phyloP scores from a whole-genome alignment of 495 filamentous ascomycete genomes.

The Penicillium mononematosum region DNA sequence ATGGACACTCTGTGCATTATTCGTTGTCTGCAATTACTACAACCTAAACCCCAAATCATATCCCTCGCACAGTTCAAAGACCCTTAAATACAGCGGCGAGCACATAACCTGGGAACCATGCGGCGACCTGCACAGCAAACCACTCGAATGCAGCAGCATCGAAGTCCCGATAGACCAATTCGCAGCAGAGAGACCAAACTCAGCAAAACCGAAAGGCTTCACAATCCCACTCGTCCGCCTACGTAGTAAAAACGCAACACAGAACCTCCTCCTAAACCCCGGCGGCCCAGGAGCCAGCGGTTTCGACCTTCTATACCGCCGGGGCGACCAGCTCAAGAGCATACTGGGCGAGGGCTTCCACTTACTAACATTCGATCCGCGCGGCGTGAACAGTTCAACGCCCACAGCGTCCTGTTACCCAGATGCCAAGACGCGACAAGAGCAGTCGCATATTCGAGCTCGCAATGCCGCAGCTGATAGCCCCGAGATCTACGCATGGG shows the following conservation, averaged over 20 bases:
- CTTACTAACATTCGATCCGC: constrained; percentile 46
- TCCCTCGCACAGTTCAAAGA: background rate
- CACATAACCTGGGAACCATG: constrained; percentile 39
- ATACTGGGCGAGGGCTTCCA: constrained; percentile 46
- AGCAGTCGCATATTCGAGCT: constrained; percentile 25
- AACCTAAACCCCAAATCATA: background rate
- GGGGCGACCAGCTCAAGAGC: constrained; percentile 30
- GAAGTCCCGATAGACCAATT: constrained; percentile 48
- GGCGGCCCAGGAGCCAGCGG: constrained; percentile 47
- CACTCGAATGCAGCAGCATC: constrained; percentile 28
- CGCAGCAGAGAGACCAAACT: constrained; percentile 12
- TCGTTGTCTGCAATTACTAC: background rate
- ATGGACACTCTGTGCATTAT: background rate
- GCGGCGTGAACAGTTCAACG: constrained; percentile 41
- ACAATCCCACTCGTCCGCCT: constrained; percentile 44
- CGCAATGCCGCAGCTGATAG: constrained; percentile 32
- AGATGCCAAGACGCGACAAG: constrained; percentile 21
- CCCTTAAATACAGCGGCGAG: constrained; percentile 32
- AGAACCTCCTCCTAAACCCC: constrained; percentile 46
- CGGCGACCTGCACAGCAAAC: constrained; percentile 28
- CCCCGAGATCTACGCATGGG: constrained; percentile 41
- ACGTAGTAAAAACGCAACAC: constrained; percentile 37
- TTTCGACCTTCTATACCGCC: constrained; percentile 32
- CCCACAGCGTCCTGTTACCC: constrained; percentile 42
- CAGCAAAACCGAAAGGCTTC: constrained; percentile 31